Conservation (phyloP, 2,329 filamentous ascomycete species). For the Fusarium protoensiforme region DNA sequence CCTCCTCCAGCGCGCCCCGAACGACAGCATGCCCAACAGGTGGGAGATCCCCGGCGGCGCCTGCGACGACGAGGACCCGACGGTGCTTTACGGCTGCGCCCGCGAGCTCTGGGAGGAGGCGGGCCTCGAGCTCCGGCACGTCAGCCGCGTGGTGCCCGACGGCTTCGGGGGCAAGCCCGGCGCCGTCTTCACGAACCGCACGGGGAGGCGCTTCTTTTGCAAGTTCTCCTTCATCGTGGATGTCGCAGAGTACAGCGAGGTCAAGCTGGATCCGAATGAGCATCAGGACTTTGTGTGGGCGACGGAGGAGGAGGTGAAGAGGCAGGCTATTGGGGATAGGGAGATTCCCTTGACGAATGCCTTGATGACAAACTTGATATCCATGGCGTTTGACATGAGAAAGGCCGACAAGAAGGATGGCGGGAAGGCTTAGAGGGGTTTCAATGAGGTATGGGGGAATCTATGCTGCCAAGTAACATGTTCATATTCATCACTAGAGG, state of each 20-base stretch:
- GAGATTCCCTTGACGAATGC: conserved; percentile 47
- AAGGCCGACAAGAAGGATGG: conserved; percentile 12
- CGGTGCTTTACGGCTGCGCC: conserved; percentile 55
- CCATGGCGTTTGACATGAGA: conserved; percentile 46
- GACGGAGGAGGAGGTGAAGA: conserved; percentile 50
- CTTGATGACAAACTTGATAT: conserved; percentile 41
- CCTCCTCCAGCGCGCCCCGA: conserved; percentile 57
- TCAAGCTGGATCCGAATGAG: conserved; percentile 54
- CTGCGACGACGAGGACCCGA: conserved; percentile 54
- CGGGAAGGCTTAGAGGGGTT: neutral
- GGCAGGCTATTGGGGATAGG: conserved; percentile 41
- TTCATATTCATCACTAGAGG: neutral
- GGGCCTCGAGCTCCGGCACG: conserved; percentile 48
- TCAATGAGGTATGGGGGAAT: neutral
- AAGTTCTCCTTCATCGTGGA: conserved; percentile 52
- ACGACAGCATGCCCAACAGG: conserved; percentile 56
- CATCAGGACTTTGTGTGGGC: conserved; percentile 55
- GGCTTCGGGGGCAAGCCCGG: conserved; percentile 35
- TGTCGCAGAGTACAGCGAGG: conserved; percentile 40
- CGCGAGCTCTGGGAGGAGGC: conserved; percentile 62
- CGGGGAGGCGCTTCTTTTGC: conserved; percentile 44
- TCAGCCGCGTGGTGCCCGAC: conserved; percentile 46
- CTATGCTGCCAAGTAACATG: neutral
- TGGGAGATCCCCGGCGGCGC: conserved; percentile 65
- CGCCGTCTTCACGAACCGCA: conserved; percentile 49